Evolutionary conservation across 345 rosid species (phyloP).

Genomic region (Ceriops tagal): DNA sequence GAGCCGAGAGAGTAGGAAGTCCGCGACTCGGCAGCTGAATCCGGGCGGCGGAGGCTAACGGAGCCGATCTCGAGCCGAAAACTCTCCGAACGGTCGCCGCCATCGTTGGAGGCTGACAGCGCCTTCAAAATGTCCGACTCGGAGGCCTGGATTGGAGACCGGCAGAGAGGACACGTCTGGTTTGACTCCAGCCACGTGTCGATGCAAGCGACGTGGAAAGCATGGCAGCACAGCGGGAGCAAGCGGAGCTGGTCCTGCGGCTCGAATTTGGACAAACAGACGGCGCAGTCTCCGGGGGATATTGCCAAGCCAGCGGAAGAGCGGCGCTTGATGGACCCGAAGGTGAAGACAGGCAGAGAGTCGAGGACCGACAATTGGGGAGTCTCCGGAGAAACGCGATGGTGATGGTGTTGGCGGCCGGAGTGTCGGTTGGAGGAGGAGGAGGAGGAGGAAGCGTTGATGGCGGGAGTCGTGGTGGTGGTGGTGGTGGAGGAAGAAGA

Average conservation of each 20-base stretch:
- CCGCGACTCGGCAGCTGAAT: constrained; percentile 26
- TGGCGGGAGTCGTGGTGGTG: neutral
- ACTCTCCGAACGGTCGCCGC: constrained; percentile 26
- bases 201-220: constrained; percentile 75
- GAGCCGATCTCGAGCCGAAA: constrained; percentile 94
- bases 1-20: constrained; percentile 79
- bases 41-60: constrained; percentile 49
- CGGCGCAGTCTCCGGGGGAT: constrained; percentile 64
- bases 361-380: constrained; percentile 39
- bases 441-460: neutral
- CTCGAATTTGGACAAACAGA: constrained; percentile 75
- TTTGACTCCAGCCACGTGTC: constrained; percentile 76
- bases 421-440: constrained; percentile 32
- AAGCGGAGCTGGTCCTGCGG: constrained; percentile 72
- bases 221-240: constrained; percentile 86
- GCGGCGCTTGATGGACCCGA: constrained; percentile 62
- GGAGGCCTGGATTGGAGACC: constrained; percentile 64
- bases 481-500: constrained; percentile 19
- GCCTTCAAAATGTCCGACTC: constrained; percentile 60
- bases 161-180: constrained; percentile 88
- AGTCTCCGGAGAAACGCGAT: constrained; percentile 51
- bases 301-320: constrained; percentile 19
- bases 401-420: neutral
- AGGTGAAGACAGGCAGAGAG: constrained; percentile 77
- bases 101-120: constrained; percentile 20